These are phyloP conservation scores for Aspergillus awamori DNA, from an alignment of 2,329 filamentous ascomycete species.

Conservation along the genomic window DNA sequence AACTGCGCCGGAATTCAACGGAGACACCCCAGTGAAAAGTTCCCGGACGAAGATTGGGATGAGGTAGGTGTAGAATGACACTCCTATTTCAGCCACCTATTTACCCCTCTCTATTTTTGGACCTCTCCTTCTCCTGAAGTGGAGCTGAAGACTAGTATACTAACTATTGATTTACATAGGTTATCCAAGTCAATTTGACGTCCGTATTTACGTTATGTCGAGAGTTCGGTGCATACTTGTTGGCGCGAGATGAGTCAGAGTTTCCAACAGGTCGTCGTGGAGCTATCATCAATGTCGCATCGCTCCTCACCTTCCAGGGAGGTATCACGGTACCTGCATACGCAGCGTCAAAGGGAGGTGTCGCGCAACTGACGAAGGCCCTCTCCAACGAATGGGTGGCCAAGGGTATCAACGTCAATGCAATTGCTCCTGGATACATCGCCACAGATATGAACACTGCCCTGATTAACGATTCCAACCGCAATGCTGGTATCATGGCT, in stretches of 20 bases:
- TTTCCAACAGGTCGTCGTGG: slow-evolving; percentile 34
- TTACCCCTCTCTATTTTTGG: slow-evolving; percentile 2
- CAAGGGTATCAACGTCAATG: slow-evolving; percentile 82
- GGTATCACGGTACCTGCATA: slow-evolving; percentile 88
- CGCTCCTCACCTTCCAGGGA: slow-evolving; percentile 80
- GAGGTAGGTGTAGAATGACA: slow-evolving; percentile 49
- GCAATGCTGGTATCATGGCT: slow-evolving; percentile 72
- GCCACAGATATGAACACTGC: slow-evolving; percentile 90
- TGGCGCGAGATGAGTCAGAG: slow-evolving; percentile 32
- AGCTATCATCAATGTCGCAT: slow-evolving; percentile 79
- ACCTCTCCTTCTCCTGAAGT: not conserved
- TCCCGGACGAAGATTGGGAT: slow-evolving; percentile 77
- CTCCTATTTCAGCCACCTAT: not conserved
- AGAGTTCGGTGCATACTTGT: slow-evolving; percentile 40
- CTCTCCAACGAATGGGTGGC: slow-evolving; percentile 83
- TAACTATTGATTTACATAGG: slow-evolving; percentile 41
- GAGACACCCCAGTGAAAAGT: slow-evolving; percentile 72
- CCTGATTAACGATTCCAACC: slow-evolving; percentile 69
- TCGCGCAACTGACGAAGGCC: slow-evolving; percentile 82
- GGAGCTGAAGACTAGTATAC: not conserved
- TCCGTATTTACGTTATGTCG: slow-evolving; percentile 32
- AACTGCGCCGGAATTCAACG: slow-evolving; percentile 88
- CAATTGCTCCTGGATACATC: slow-evolving; percentile 86
- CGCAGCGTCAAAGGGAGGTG: slow-evolving; percentile 80
- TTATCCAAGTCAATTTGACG: slow-evolving; percentile 74